These are phyloP conservation scores for Knufia petricola DNA, from an alignment of 2,329 filamentous ascomycete species.

Conservation along the genomic window DNA sequence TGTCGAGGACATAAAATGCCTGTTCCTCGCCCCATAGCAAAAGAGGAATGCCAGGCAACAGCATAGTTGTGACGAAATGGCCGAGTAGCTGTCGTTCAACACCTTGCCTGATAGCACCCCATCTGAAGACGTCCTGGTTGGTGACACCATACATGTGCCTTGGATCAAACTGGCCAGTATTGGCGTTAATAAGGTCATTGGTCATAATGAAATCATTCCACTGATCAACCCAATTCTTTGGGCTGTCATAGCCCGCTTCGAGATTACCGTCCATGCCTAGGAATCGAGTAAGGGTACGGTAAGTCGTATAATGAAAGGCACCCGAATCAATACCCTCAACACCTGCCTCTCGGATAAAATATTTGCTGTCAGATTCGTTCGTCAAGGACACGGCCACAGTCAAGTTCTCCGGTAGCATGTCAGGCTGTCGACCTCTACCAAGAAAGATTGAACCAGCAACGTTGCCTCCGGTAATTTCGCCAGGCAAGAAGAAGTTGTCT, in stretches of 20 bases:
- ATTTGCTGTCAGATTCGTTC: conserved; percentile 33
- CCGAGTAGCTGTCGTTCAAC: conserved; percentile 49
- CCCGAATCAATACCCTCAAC: conserved; percentile 45
- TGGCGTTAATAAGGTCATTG: conserved; percentile 52
- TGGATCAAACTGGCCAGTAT: conserved; percentile 53
- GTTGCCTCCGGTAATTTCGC: conserved; percentile 55
- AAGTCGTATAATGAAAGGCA: conserved; percentile 57
- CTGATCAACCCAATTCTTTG: conserved; percentile 44
- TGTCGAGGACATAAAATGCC: conserved; percentile 54
- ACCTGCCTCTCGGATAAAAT: conserved; percentile 44
- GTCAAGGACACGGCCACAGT: conserved; percentile 42
- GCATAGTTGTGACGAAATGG: conserved; percentile 49
- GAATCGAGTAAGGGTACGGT: conserved; percentile 52
- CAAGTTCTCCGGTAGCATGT: conserved; percentile 41
- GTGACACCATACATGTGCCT: conserved; percentile 56
- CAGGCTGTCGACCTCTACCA: conserved; percentile 51
- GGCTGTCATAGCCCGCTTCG: conserved; percentile 44
- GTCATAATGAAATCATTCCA: conserved; percentile 49
- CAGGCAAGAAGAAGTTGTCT: conserved; percentile 54
- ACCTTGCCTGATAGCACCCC: conserved; percentile 50
- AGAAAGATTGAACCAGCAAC: conserved; percentile 51
- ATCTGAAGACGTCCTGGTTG: conserved; percentile 58
- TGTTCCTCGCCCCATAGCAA: conserved; percentile 59
- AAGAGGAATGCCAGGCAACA: conserved; percentile 52
- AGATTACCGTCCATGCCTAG: conserved; percentile 51